phyloP scores from a whole-genome alignment of 257 asterid species.

The Prunella vulgaris region DNA sequence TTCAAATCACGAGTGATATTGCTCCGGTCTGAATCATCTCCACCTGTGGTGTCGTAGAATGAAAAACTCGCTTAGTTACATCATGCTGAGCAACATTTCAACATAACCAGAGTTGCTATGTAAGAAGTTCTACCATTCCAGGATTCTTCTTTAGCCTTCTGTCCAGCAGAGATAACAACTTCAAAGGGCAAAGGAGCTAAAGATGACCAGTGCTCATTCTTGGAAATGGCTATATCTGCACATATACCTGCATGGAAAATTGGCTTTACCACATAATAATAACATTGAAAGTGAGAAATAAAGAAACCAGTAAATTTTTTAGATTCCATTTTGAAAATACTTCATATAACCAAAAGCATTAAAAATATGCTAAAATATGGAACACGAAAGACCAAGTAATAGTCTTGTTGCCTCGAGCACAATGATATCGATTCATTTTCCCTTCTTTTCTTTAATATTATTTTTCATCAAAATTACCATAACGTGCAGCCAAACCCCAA shows the following conservation, averaged over 20 bases:
- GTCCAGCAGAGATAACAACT: constrained; percentile 93
- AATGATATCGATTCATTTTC: neutral
- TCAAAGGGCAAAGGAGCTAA: constrained; percentile 98
- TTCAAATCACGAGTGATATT: constrained; percentile 62
- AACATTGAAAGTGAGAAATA: neutral
- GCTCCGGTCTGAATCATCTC: constrained; percentile 45
- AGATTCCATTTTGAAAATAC: constrained; percentile 2
- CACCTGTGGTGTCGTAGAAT: constrained; percentile 38
- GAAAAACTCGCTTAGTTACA: constrained; percentile 21
- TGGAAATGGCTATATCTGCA: constrained; percentile 74
- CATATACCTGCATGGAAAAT: constrained; percentile 62
- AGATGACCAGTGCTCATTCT: constrained; percentile 93
- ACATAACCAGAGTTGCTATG: constrained; percentile 12
- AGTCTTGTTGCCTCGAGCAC: constrained; percentile 3
- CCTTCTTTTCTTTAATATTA: neutral
- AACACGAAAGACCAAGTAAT: neutral
- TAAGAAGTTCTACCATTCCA: constrained; percentile 64
- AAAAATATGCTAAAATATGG: constrained; percentile 12
- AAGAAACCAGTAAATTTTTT: neutral
- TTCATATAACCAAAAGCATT: constrained; percentile 2
- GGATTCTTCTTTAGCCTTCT: constrained; percentile 88
- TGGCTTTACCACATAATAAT: constrained; percentile 2
- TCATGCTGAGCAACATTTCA: constrained; percentile 3
- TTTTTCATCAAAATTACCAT: constrained; percentile 54
- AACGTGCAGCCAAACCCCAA: constrained; percentile 86